Conservation (phyloP, 768 basidiomycete species). For the Leccinum disarticulatum region DNA sequence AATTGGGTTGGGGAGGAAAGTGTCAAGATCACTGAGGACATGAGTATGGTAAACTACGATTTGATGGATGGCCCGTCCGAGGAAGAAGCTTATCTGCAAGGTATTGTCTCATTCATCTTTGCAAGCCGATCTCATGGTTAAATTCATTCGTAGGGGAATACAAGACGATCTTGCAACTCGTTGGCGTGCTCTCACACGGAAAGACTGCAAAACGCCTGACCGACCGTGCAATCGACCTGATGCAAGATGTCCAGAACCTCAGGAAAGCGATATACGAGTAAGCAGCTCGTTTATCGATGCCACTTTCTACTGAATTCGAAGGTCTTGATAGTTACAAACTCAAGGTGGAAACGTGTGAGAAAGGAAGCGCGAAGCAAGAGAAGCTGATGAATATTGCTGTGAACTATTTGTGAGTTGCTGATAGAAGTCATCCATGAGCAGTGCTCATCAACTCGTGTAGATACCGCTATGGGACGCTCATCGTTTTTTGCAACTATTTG, state of each 20-base stretch:
- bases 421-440: conserved; percentile 7
- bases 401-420: conserved; percentile 74
- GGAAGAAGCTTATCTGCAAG: conserved; percentile 86
- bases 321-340: conserved; percentile 73
- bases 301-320: conserved; percentile 3
- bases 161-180: conserved; percentile 93
- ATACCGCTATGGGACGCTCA: conserved; percentile 87
- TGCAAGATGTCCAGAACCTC: conserved; percentile 97
- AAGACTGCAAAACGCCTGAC: conserved; percentile 90
- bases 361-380: conserved; percentile 72
- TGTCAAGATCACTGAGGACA: conserved; percentile 37
- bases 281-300: conserved; percentile 28
- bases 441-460: conserved; percentile 36
- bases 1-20: conserved; percentile 53
- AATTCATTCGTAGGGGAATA: conserved; percentile 73
- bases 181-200: conserved; percentile 87
- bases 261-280: conserved; percentile 95
- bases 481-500: conserved; percentile 94
- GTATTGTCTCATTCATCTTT: conserved; percentile 35
- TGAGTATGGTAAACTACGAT: conserved; percentile 51
- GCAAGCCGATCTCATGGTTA: neutral
- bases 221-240: conserved; percentile 85
- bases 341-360: conserved; percentile 80
- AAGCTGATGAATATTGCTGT: conserved; percentile 75
- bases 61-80: conserved; percentile 81